These are phyloP conservation scores for Phytophthora sansomeana DNA, from an alignment of 352 stramenopile genomes.

Conservation along the genomic window DNA sequence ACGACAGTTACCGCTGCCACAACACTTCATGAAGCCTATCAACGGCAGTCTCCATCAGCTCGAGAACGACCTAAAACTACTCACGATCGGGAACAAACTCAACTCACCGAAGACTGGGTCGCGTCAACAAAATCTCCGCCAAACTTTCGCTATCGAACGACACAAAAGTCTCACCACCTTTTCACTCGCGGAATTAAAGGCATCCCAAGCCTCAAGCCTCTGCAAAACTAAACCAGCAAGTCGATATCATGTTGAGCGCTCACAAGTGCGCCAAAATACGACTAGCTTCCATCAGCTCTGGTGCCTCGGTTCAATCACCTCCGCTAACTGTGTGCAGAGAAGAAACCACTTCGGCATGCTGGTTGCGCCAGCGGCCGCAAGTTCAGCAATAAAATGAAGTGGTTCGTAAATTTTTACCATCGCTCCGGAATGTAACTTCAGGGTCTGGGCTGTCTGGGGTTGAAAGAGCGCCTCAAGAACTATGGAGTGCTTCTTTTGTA, in stretches of 20 bases:
- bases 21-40: constrained; percentile 32
- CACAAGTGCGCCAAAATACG: not conserved
- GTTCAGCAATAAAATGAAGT: constrained; percentile 59
- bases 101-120: constrained; percentile 9
- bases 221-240: not conserved
- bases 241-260: not conserved
- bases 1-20: constrained; percentile 8
- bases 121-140: constrained; percentile 10
- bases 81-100: constrained; percentile 10
- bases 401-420: constrained; percentile 63
- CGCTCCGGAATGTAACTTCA: constrained; percentile 40
- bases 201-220: constrained; percentile 10
- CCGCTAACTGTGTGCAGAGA: constrained; percentile 57
- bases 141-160: constrained; percentile 18
- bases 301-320: constrained; percentile 39
- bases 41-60: constrained; percentile 16
- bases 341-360: constrained; percentile 47
- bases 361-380: constrained; percentile 30
- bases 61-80: constrained; percentile 23
- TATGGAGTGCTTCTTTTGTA: constrained; percentile 13
- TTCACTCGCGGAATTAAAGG: constrained; percentile 7
- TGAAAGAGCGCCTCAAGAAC: constrained; percentile 51
- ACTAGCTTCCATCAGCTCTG: constrained; percentile 1
- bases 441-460: constrained; percentile 26
- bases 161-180: not conserved